phyloP scores from a whole-genome alignment of 495 filamentous ascomycete species.

The Talaromyces thailandensis region DNA sequence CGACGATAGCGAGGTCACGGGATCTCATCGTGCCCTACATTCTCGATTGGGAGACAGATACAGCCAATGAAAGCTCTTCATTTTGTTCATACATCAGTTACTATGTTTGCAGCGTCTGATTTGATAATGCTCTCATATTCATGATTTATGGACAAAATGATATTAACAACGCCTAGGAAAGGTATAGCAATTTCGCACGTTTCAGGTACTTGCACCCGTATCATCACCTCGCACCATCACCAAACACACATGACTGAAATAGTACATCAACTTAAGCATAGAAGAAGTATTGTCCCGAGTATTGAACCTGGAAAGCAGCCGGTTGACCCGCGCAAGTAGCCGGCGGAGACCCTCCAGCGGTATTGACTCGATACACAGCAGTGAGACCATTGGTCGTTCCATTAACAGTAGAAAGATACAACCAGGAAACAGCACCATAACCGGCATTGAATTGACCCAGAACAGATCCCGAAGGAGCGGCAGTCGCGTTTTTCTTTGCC shows the following conservation, averaged over 20 bases:
- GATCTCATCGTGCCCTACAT: conserved; percentile 19
- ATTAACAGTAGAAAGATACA: conserved; percentile 37
- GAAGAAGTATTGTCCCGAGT: conserved; percentile 69
- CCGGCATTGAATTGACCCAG: conserved; percentile 40
- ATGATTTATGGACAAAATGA: neutral
- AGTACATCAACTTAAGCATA: conserved; percentile 15
- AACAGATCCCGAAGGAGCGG: conserved; percentile 50
- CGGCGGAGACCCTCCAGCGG: conserved; percentile 72
- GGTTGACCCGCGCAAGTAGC: conserved; percentile 61
- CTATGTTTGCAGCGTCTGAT: neutral
- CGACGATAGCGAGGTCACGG: conserved; percentile 26
- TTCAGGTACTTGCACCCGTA: neutral
- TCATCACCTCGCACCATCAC: neutral
- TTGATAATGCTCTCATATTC: neutral
- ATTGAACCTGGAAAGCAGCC: conserved; percentile 59
- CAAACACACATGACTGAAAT: neutral
- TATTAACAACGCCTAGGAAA: neutral
- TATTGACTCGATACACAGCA: conserved; percentile 79
- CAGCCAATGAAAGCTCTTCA: neutral
- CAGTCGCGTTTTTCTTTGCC: conserved; percentile 43
- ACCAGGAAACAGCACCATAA: conserved; percentile 53
- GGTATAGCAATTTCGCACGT: neutral
- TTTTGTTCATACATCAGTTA: neutral
- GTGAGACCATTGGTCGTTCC: conserved; percentile 54
- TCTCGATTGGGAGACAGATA: neutral